These are phyloP conservation scores for Allomyces macrogynus DNA, from an alignment of 192 early-diverging fungal species.

Conservation along the genomic window DNA sequence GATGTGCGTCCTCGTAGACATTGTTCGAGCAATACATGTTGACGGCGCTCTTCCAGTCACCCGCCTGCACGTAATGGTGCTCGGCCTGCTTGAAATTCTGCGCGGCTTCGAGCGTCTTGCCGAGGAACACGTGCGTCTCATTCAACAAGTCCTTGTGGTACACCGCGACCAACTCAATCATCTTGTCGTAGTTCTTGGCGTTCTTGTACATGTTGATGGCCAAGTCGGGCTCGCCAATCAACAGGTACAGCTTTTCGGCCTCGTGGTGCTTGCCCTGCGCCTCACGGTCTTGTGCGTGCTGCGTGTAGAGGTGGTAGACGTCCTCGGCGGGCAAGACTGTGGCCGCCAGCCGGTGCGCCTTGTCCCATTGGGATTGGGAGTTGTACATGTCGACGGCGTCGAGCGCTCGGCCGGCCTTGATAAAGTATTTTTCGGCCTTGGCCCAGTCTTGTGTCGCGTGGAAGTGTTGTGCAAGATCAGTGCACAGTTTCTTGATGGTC, in stretches of 20 bases:
- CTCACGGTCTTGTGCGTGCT: conserved; percentile 38
- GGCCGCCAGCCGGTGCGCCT: conserved; percentile 33
- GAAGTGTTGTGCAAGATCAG: conserved; percentile 32
- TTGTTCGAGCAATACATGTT: conserved; percentile 50
- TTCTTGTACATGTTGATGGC: conserved; percentile 55
- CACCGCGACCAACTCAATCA: conserved; percentile 36
- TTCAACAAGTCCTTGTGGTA: conserved; percentile 38
- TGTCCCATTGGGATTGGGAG: conserved; percentile 35
- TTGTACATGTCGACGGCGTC: conserved; percentile 47
- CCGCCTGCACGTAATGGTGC: conserved; percentile 39
- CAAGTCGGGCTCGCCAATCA: conserved; percentile 36
- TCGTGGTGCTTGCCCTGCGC: conserved; percentile 34
- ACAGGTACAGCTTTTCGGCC: conserved; percentile 40
- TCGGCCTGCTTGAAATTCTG: conserved; percentile 38
- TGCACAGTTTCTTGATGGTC: conserved; percentile 23
- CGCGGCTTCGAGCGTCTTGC: conserved; percentile 36
- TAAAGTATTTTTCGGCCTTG: conserved; percentile 36
- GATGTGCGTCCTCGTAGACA: conserved; percentile 39
- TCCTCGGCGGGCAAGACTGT: conserved; percentile 36
- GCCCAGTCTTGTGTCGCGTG: conserved; percentile 15
- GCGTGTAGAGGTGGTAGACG: conserved; percentile 31
- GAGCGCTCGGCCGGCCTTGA: conserved; percentile 28
- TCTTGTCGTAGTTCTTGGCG: conserved; percentile 41
- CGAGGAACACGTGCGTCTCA: conserved; percentile 40
- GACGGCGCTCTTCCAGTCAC: conserved; percentile 39